Evolutionary conservation across 352 stramenopile species (phyloP), one percentile per base, ranked within the genome.

Genomic region (Phytopythium vexans): DNA sequence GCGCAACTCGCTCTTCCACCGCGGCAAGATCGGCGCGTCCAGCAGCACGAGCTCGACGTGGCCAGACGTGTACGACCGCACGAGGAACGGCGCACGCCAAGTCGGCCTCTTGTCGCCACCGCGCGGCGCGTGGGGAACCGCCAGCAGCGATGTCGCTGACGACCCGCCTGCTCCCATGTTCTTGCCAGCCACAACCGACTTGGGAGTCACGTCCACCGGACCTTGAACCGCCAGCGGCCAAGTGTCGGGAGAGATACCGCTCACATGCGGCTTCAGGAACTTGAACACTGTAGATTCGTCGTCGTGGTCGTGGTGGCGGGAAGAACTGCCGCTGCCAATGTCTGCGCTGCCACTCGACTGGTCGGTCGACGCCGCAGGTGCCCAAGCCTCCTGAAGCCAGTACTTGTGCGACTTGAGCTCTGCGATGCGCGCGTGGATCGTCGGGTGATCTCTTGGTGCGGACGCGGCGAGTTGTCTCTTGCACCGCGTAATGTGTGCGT

Each of bases 341-440:
- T 63, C 63, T 49, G 61, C 39, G 37, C 45, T 52, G 41, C 27
- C 47, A 33, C 41, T 54, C 32, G 21, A 51, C 36, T 35, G 15
- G 15, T 51, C 37, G 41, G 41, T 48, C 7, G 58, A 43, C 10
- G 48, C 14, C 9, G 32, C 66, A 21, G 68, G 49, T 0, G 64
- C 62, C 83, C 83, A 93, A 7, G 70, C 68, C 62, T 91, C 72
- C 14, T 89, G 64, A 7, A 93, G 57, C 83, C 83, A 93, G 65
- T 90, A 90, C 61, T 89, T 88, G 42, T 93, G 83, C 16, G 83
- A 89, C 66, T 90, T 92, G 39, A 93, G 69, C 54, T 86, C 74
- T 0, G 74, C 65, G 21, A 91, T 52, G 9, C 62, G 62, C 34
- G 60, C 57, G 32, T 82, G 59, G 10, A 86, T 27, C 21, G 43